Evolutionary conservation across 164 flowering plant genomes (phyloP).

Genomic region (Tetrastigma voinierianum): DNA sequence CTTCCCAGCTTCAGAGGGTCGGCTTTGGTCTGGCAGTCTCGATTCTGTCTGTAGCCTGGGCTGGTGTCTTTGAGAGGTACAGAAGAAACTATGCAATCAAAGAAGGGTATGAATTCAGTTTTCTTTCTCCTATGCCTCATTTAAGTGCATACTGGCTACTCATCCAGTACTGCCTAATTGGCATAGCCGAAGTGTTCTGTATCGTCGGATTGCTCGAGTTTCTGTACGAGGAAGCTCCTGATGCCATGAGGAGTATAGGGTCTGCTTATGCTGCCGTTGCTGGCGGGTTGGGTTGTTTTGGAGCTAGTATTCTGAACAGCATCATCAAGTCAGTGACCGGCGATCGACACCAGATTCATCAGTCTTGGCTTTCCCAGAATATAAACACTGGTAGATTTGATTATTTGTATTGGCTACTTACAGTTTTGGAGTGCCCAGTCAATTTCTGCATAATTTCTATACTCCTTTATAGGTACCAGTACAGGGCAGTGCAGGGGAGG

Average conservation of each 20-base stretch:
- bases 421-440: slow-evolving; percentile 53
- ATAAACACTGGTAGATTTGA: slow-evolving; percentile 85
- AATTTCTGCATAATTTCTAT: slow-evolving; percentile 68
- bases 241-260: slow-evolving; percentile 95
- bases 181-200: slow-evolving; percentile 93
- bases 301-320: slow-evolving; percentile 75
- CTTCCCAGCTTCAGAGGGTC: slow-evolving; percentile 94
- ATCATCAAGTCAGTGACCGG: slow-evolving; percentile 69
- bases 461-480: slow-evolving; percentile 59
- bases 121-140: slow-evolving; percentile 67
- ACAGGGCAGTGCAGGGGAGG: slow-evolving; percentile 47
- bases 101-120: slow-evolving; percentile 61
- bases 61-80: slow-evolving; percentile 74
- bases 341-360: slow-evolving; percentile 24
- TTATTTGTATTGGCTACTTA: slow-evolving; percentile 80
- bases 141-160: slow-evolving; percentile 86
- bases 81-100: slow-evolving; percentile 74
- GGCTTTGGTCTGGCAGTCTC: slow-evolving; percentile 87
- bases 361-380: slow-evolving; percentile 84
- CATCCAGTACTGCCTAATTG: slow-evolving; percentile 90
- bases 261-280: slow-evolving; percentile 96
- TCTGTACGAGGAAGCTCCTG: slow-evolving; percentile 92
- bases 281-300: slow-evolving; percentile 96
- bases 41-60: slow-evolving; percentile 75
- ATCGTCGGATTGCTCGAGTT: slow-evolving; percentile 92